A percentile compares a stretch with the other conserved stretches of the same genome.
Evolutionary conservation across 805 yeast species (phyloP).

Genomic region (Teunomyces lycoperdinae): DNA sequence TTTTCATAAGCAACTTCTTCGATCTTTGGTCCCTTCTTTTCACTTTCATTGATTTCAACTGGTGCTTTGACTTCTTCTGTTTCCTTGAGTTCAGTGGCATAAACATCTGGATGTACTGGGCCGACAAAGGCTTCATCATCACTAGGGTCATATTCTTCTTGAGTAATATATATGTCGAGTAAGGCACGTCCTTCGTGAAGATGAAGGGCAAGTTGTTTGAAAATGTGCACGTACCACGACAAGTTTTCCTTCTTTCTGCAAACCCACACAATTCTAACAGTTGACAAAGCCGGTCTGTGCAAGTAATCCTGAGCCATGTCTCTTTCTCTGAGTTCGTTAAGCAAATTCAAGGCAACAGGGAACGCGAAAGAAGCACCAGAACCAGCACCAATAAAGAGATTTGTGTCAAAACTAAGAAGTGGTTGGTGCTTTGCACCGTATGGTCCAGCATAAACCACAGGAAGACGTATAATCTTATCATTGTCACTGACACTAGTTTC

Average conservation of each 20-base stretch:
- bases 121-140: neutral
- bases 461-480: constrained; percentile 17
- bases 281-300: constrained; percentile 26
- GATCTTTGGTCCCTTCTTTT: neutral
- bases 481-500: constrained; percentile 5
- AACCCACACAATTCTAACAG: constrained; percentile 33
- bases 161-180: constrained; percentile 29
- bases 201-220: constrained; percentile 27
- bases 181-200: constrained; percentile 19
- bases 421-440: constrained; percentile 44
- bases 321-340: constrained; percentile 25
- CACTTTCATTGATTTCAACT: neutral
- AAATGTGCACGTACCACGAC: constrained; percentile 35
- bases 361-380: constrained; percentile 47
- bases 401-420: constrained; percentile 39
- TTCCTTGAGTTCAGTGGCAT: neutral
- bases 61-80: constrained; percentile 1
- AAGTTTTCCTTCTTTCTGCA: constrained; percentile 23
- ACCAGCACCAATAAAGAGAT: constrained; percentile 40
- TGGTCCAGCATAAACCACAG: constrained; percentile 45
- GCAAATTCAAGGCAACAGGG: constrained; percentile 43
- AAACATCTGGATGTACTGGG: constrained; percentile 1
- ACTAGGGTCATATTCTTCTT: constrained; percentile 10
- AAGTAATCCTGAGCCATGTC: constrained; percentile 29
- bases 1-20: neutral